Conservation (phyloP, 805 yeast genomes). For the Yarrowia divulgata region DNA sequence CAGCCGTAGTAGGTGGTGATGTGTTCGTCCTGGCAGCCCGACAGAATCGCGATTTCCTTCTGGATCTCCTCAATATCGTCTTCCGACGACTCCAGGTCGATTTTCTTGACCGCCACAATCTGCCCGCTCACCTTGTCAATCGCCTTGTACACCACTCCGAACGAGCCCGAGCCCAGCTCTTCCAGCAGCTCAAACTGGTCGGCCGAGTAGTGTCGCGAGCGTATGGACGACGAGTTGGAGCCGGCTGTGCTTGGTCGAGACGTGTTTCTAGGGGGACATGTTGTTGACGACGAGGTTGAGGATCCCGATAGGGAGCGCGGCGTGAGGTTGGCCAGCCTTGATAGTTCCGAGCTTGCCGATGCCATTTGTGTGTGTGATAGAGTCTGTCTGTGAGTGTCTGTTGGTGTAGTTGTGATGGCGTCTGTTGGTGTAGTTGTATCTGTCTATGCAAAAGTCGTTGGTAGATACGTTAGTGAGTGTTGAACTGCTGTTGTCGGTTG, state of each 20-base stretch:
- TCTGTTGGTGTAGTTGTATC: not conserved
- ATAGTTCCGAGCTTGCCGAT: conserved; percentile 12
- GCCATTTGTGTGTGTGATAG: conserved; percentile 2
- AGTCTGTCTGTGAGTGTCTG: not conserved
- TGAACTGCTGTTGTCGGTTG: too few species aligned
- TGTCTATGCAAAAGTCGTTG: too few species aligned
- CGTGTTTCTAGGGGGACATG: conserved; percentile 12
- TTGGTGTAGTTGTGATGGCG: not conserved
- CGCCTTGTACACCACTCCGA: conserved; percentile 46
- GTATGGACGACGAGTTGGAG: conserved; percentile 38
- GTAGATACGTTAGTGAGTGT: too few species aligned
- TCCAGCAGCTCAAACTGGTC: conserved; percentile 56
- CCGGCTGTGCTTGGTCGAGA: conserved; percentile 12
- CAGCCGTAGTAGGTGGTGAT: conserved; percentile 75
- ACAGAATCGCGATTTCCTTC: conserved; percentile 79
- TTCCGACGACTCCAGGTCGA: conserved; percentile 77
- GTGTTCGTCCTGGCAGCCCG: conserved; percentile 67
- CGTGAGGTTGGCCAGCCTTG: conserved; percentile 27
- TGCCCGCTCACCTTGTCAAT: conserved; percentile 51
- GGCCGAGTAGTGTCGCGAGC: conserved; percentile 47
- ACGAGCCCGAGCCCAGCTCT: conserved; percentile 45
- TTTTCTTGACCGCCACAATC: conserved; percentile 83
- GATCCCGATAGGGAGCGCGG: conserved; percentile 39
- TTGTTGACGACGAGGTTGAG: conserved; percentile 47
- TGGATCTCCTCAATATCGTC: conserved; percentile 76